Evolutionary conservation across 1,284 basidiomycete species (phyloP).

Genomic region (Cryptococcus sp.): DNA sequence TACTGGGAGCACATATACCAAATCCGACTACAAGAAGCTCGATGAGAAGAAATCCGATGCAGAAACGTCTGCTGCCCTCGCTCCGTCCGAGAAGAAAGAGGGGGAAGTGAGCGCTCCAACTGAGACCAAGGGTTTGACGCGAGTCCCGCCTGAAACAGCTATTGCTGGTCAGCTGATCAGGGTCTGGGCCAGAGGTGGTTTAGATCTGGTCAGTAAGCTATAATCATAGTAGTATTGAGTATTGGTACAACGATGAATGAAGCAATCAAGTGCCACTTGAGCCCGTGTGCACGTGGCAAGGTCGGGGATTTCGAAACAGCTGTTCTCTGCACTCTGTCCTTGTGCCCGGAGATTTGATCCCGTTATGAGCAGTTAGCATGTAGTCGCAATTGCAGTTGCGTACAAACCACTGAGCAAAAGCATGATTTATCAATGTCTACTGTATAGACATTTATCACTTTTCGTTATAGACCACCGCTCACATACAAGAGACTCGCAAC

Average conservation of each 20-base stretch:
- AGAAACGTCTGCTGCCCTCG: slow-evolving; percentile 40
- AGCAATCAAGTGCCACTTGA: neutral
- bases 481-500: no score
- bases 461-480: no score
- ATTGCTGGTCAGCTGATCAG: slow-evolving; percentile 70
- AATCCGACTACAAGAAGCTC: slow-evolving; percentile 64
- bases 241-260: neutral
- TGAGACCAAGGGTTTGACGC: slow-evolving; percentile 56
- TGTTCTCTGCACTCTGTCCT: neutral
- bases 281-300: neutral
- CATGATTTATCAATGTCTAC: no score
- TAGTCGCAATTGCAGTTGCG: no score
- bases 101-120: slow-evolving; percentile 20
- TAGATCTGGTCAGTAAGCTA: slow-evolving; percentile 43
- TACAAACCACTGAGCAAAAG: no score
- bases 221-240: slow-evolving; percentile 10
- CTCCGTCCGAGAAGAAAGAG: slow-evolving; percentile 43
- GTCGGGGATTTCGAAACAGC: neutral
- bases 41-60: slow-evolving; percentile 51
- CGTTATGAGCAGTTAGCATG: neutral
- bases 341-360: neutral
- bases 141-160: slow-evolving; percentile 67
- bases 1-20: slow-evolving; percentile 60
- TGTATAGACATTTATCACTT: no score
- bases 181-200: slow-evolving; percentile 63